Evolutionary conservation across 106 monocot genomes (phyloP), one percentile per base, ranked within the genome.

Genomic region (Phalaenopsis aphrodite): DNA sequence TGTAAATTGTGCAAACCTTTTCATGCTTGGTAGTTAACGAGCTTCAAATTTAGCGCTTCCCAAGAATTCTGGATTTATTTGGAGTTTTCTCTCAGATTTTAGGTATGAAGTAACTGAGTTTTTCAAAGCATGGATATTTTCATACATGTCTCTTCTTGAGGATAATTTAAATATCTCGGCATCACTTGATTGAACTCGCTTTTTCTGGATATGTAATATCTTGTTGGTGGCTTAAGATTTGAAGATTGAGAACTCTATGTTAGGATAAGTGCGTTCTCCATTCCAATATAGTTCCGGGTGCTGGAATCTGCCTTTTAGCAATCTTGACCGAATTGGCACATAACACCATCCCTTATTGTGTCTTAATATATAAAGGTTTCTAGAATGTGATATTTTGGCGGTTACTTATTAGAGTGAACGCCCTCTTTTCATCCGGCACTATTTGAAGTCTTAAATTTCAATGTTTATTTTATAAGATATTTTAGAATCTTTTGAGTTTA

Each of bases 371-470:
- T n/a, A 58, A 2, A 16, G 58, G 58, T 58, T 58, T 58, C n/a
- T 3, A 58, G 6, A 5, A n/a, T 19, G 18, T 58, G 58, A 58
- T 58, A 58, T 58, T 14, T 30, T 30, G 58, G 58, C 6, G 3
- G 58, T 48, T 48, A 11, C 9, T 7, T 7, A 48, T 7, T 48
- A 48, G 48, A 48, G 16, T 16, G 58, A n/a, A 21, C 16, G 58
- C 5, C 58, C 17, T 58, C 58, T n/a, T 58, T 58, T 3, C 16
- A 18, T 19, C 58, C 3, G n/a, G 12, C 17, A n/a, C 58, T 58
- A 58, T 58, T 58, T 58, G 58, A 58, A 58, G n/a, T 18, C 58
- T 19, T 58, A 58, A 58, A 58, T 58, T 58, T 58, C n/a, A 58
- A n/a, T 19, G n/a, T 58, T 19, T 5, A 58, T n/a, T 58, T 58